These are phyloP conservation scores for Aspergillus ibericus DNA, from an alignment of 2,329 filamentous ascomycete genomes.

Conservation along the genomic window DNA sequence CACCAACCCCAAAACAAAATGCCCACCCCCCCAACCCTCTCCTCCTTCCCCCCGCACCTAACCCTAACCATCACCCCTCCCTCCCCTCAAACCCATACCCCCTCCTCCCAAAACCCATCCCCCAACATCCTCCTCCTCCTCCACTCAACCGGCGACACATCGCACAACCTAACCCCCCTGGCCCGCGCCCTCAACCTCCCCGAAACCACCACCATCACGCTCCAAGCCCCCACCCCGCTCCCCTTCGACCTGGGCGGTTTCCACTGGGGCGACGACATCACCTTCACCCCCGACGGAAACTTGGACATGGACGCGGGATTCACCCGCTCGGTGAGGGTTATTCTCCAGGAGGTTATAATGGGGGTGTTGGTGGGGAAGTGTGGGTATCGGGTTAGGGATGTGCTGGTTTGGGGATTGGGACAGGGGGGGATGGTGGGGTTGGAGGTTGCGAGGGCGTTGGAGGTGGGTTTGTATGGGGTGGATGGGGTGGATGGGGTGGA, in stretches of 20 bases:
- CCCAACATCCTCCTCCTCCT: constrained; percentile 78
- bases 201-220: constrained; percentile 71
- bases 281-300: constrained; percentile 54
- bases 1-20: constrained; percentile 19
- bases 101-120: constrained; percentile 53
- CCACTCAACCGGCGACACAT: constrained; percentile 79
- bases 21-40: constrained; percentile 38
- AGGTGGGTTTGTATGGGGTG: constrained; percentile 30
- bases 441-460: constrained; percentile 53
- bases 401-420: constrained; percentile 66
- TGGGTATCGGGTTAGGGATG: constrained; percentile 60
- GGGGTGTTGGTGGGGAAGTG: constrained; percentile 55
- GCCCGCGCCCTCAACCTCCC: constrained; percentile 70
- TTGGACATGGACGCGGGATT: constrained; percentile 66
- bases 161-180: constrained; percentile 67
- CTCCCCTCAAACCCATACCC: constrained; percentile 35
- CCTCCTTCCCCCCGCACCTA: constrained; percentile 50
- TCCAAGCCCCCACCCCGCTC: constrained; percentile 69
- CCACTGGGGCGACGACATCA: constrained; percentile 69
- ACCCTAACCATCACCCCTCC: constrained; percentile 42
- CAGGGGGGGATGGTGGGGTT: constrained; percentile 66
- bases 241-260: constrained; percentile 68
- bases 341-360: constrained; percentile 55
- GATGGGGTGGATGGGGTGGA: background rate
- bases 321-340: constrained; percentile 45